A percentile compares a stretch with the other conserved stretches of the same genome.
phyloP scores from a whole-genome alignment of 345 rosid genomes.

The Gossypium longicalyx region DNA sequence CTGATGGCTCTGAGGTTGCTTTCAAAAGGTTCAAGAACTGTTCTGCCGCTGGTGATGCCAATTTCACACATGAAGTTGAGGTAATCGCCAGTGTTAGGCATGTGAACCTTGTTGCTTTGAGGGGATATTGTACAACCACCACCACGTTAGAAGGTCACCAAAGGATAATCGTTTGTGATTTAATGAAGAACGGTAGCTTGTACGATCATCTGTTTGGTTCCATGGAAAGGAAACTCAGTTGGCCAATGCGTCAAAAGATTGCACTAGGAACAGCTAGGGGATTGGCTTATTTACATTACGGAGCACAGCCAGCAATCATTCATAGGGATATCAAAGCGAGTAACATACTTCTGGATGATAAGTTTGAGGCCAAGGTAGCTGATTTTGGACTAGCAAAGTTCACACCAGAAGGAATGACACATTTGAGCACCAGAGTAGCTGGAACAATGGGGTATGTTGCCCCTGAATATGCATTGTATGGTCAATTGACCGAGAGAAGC shows the following conservation, averaged over 20 bases:
- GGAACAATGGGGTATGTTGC: conserved; percentile 98
- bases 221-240: conserved; percentile 43
- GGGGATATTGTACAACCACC: conserved; percentile 86
- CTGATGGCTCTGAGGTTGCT: conserved; percentile 73
- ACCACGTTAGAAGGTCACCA: conserved; percentile 80
- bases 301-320: conserved; percentile 72
- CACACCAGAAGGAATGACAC: conserved; percentile 72
- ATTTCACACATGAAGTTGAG: conserved; percentile 75
- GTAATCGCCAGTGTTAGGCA: conserved; percentile 87
- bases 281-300: conserved; percentile 76
- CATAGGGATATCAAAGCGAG: conserved; percentile 89
- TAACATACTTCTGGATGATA: conserved; percentile 83
- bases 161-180: conserved; percentile 86
- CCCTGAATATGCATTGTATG: conserved; percentile 89
- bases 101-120: conserved; percentile 72
- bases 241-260: conserved; percentile 78
- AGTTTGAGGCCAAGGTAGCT: conserved; percentile 72
- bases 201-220: conserved; percentile 75
- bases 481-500: conserved; percentile 78
- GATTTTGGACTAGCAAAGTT: conserved; percentile 92
- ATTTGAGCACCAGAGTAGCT: conserved; percentile 83
- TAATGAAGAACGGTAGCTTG: conserved; percentile 73
- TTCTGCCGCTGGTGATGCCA: conserved; percentile 66
- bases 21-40: conserved; percentile 89
- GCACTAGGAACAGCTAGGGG: conserved; percentile 88